Evolutionary conservation across 225 moss, liverwort and hornwort genomes (phyloP).

Genomic region (Lunularia cruciata): DNA sequence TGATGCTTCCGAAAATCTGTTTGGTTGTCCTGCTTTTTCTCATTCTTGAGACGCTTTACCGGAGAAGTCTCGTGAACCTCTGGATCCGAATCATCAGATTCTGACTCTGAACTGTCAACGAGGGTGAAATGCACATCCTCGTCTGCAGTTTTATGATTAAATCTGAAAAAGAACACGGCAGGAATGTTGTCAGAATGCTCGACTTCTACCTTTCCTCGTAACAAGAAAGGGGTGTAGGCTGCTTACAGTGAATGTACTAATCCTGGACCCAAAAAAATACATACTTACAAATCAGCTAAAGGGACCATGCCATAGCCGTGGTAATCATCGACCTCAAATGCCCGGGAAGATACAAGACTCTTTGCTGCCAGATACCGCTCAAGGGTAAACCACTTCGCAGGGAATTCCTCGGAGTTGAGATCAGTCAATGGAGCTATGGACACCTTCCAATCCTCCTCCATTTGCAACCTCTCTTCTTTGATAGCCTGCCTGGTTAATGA

Average conservation of each 20-base stretch:
- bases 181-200: not conserved
- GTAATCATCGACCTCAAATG: slow-evolving; percentile 78
- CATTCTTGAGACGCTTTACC: not conserved
- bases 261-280: too few species aligned
- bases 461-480: slow-evolving; percentile 63
- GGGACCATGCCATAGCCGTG: slow-evolving; percentile 92
- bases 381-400: slow-evolving; percentile 67
- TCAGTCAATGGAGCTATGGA: slow-evolving; percentile 56
- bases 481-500: slow-evolving; percentile 67
- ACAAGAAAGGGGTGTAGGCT: too few species aligned
- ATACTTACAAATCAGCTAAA: slow-evolving; percentile 82
- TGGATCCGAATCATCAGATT: slow-evolving; percentile 28
- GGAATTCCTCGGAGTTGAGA: slow-evolving; percentile 53
- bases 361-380: slow-evolving; percentile 72
- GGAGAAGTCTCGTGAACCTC: slow-evolving; percentile 20
- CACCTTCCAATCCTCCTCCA: slow-evolving; percentile 82
- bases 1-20: slow-evolving; percentile 12
- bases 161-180: slow-evolving; percentile 43
- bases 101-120: slow-evolving; percentile 47
- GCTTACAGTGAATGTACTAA: too few species aligned
- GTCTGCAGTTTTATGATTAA: slow-evolving; percentile 86
- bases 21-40: not conserved
- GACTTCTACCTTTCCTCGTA: too few species aligned
- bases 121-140: slow-evolving; percentile 89
- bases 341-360: slow-evolving; percentile 68